A percentile compares a stretch with the other conserved stretches of the same genome.
These are phyloP conservation scores for Ophiostoma piceae DNA, from an alignment of 2,329 filamentous ascomycete species.

Conservation along the genomic window DNA sequence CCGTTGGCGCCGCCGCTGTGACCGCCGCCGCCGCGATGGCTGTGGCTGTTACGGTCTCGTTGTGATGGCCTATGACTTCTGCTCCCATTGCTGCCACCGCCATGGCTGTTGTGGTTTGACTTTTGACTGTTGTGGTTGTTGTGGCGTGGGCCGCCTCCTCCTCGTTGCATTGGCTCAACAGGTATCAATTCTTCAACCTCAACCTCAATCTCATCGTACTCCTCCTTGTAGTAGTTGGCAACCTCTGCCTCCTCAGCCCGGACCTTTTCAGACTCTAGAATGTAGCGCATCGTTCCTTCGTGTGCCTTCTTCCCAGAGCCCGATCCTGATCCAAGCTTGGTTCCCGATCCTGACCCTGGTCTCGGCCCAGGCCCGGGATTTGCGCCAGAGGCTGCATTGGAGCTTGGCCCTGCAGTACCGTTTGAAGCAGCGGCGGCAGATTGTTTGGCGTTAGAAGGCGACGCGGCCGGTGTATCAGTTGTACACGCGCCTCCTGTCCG, in stretches of 20 bases:
- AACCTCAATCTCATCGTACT: constrained; percentile 70
- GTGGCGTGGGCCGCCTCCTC: background rate
- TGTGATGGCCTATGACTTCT: constrained; percentile 11
- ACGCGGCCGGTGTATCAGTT: background rate
- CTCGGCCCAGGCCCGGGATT: background rate
- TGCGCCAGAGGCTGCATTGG: background rate
- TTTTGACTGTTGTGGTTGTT: background rate
- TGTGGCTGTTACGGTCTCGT: constrained; percentile 20
- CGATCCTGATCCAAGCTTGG: constrained; percentile 28
- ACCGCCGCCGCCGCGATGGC: background rate
- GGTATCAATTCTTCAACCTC: constrained; percentile 65
- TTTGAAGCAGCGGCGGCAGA: background rate
- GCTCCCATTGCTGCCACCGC: background rate
- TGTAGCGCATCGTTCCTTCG: constrained; percentile 80
- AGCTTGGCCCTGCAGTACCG: background rate
- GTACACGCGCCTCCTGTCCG: background rate
- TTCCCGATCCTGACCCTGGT: background rate
- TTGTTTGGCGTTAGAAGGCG: background rate
- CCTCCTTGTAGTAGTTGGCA: constrained; percentile 62
- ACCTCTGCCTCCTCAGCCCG: constrained; percentile 64
- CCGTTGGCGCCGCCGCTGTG: background rate
- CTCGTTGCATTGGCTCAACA: constrained; percentile 21
- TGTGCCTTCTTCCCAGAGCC: constrained; percentile 44
- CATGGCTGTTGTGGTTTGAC: background rate
- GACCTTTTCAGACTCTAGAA: constrained; percentile 75